Evolutionary conservation across 257 asterid genomes (phyloP).

Genomic region (Echium plantagineum): DNA sequence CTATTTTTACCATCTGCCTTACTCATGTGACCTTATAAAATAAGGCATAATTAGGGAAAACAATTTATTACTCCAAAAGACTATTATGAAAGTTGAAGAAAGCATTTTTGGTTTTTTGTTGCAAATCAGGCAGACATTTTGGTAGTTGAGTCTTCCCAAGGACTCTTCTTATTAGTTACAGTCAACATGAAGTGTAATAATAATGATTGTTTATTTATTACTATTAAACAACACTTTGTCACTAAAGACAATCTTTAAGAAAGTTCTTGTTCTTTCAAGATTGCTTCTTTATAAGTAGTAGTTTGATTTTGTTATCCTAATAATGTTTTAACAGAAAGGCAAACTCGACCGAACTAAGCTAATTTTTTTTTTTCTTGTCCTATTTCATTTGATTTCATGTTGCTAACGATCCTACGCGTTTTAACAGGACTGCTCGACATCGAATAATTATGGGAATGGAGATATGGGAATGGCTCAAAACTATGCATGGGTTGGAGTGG

Average conservation of each 20-base stretch:
- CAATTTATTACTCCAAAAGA: background rate
- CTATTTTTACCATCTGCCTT: background rate
- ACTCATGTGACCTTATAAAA: background rate
- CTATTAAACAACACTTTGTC: background rate
- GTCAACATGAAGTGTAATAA: background rate
- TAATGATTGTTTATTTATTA: background rate
- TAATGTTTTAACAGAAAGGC: too few relatives aligned
- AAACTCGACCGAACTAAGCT: background rate
- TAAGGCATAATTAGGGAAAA: background rate
- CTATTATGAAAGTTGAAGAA: background rate
- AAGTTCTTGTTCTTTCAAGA: too few relatives aligned
- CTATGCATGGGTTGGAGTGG: constrained; percentile 44
- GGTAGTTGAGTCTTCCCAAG: background rate
- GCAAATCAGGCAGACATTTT: background rate
- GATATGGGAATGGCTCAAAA: constrained; percentile 31
- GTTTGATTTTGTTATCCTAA: too few relatives aligned
- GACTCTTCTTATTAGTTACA: background rate
- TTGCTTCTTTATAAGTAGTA: too few relatives aligned
- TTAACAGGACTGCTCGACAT: constrained; percentile 50
- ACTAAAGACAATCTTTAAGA: too few relatives aligned
- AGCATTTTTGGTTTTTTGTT: background rate
- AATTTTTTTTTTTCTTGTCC: too few relatives aligned
- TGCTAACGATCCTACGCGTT: background rate
- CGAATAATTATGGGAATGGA: constrained; percentile 21
- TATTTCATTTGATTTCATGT: background rate